phyloP scores from a whole-genome alignment of 2,329 filamentous ascomycete species.

The Orbilia oligospora region DNA sequence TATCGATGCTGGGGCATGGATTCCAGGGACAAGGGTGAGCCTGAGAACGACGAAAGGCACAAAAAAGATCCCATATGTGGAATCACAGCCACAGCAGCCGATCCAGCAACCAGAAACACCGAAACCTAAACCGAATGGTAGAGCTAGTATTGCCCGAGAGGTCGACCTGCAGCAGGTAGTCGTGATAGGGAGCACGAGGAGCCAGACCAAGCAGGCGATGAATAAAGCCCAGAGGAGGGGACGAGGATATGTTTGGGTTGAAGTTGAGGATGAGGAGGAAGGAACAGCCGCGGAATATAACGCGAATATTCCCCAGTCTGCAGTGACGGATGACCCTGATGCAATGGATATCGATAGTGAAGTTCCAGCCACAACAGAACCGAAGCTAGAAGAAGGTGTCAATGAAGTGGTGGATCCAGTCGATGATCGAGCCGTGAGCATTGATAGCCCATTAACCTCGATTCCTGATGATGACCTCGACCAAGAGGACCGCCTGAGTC shows the following conservation, averaged over 20 bases:
- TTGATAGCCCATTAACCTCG: conserved; percentile 58
- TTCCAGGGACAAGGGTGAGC: conserved; percentile 51
- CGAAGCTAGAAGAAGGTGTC: background rate
- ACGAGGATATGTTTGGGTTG: conserved; percentile 58
- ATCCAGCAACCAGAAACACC: conserved; percentile 23
- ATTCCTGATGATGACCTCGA: conserved; percentile 51
- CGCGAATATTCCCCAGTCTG: background rate
- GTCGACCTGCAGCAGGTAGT: conserved; percentile 54
- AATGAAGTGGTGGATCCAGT: conserved; percentile 8
- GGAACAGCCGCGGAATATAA: background rate
- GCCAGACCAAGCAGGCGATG: conserved; percentile 54
- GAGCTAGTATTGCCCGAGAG: conserved; percentile 12
- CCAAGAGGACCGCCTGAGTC: conserved; percentile 41
- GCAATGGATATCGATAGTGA: conserved; percentile 60
- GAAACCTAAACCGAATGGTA: conserved; percentile 39
- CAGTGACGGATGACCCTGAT: conserved; percentile 20
- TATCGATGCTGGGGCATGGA: conserved; percentile 29
- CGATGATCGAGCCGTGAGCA: conserved; percentile 39
- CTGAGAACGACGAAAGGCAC: conserved; percentile 53
- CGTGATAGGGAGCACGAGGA: conserved; percentile 58
- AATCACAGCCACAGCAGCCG: conserved; percentile 20
- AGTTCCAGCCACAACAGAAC: conserved; percentile 13
- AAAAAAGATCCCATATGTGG: conserved; percentile 33
- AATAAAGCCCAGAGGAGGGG: conserved; percentile 56
- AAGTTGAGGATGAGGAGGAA: conserved; percentile 51